phyloP scores from a whole-genome alignment of 768 basidiomycete genomes.

The Roridomyces roridus region DNA sequence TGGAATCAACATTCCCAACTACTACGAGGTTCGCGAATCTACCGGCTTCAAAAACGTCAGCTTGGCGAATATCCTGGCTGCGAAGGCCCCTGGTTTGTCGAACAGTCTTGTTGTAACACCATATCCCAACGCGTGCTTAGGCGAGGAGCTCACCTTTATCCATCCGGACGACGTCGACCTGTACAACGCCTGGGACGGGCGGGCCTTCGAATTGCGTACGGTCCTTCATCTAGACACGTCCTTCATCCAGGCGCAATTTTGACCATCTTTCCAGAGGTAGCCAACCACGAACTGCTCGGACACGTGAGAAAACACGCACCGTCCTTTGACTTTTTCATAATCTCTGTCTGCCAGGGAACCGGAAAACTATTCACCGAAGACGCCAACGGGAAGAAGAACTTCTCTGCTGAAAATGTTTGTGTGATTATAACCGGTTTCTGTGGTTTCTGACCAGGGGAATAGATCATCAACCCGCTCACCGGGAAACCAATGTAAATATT shows the following conservation, averaged over 20 bases:
- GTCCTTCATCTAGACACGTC: no score
- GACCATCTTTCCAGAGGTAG: no score
- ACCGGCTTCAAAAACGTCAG: conserved; percentile 92
- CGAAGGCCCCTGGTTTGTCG: conserved; percentile 76
- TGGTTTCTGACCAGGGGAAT: not conserved
- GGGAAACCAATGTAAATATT: conserved; percentile 67
- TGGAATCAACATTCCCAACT: conserved; percentile 88
- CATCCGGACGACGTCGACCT: conserved; percentile 77
- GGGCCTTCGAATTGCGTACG: conserved; percentile 85
- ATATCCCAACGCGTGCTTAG: conserved; percentile 39
- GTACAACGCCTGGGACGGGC: conserved; percentile 79
- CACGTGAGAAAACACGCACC: no score
- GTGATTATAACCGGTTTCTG: not conserved
- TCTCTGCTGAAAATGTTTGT: conserved; percentile 69
- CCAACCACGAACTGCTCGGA: conserved; percentile 81
- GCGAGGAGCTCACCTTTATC: conserved; percentile 82
- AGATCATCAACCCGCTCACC: conserved; percentile 86
- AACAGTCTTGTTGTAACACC: not conserved
- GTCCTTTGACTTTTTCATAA: not conserved
- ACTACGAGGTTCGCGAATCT: conserved; percentile 83
- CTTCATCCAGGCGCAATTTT: no score
- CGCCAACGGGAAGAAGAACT: conserved; percentile 80
- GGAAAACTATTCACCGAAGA: conserved; percentile 85
- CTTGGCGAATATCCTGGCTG: conserved; percentile 84
- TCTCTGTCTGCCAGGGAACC: conserved; percentile 60